These are phyloP conservation scores for Glycine latifolia DNA, from an alignment of 306 rosid species.

Conservation along the genomic window DNA sequence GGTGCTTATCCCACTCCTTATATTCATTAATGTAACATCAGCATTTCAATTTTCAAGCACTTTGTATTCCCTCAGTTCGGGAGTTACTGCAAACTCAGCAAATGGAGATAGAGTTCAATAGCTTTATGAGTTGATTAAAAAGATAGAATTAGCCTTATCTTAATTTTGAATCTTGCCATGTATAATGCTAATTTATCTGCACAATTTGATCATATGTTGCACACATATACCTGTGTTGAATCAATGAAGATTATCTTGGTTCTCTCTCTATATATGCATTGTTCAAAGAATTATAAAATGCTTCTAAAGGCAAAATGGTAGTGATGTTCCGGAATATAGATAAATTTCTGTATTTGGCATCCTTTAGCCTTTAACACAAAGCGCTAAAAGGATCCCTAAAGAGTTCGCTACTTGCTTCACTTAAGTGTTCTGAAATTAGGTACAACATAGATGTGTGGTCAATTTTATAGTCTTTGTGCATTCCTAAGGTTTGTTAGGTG, in stretches of 20 bases:
- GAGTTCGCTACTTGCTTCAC: neutral
- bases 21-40: slow-evolving; percentile 13
- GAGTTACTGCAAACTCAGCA: neutral
- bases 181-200: neutral
- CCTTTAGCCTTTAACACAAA: slow-evolving; percentile 22
- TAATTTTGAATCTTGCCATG: neutral
- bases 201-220: neutral
- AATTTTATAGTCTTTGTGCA: neutral
- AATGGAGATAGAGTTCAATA: neutral
- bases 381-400: neutral
- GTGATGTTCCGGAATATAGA: slow-evolving; percentile 20
- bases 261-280: neutral
- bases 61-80: slow-evolving; percentile 10
- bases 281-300: slow-evolving; percentile 19
- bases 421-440: neutral
- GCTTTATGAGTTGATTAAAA: neutral
- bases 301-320: slow-evolving; percentile 12
- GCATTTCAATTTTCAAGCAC: neutral
- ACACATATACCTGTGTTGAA: neutral
- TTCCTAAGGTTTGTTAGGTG: slow-evolving; percentile 1
- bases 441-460: neutral
- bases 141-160: neutral
- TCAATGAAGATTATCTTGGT: neutral
- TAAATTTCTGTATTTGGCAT: slow-evolving; percentile 15
- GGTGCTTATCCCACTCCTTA: slow-evolving; percentile 58